Conservation (phyloP, 768 basidiomycete genomes). For the Myochromella boudieri region DNA sequence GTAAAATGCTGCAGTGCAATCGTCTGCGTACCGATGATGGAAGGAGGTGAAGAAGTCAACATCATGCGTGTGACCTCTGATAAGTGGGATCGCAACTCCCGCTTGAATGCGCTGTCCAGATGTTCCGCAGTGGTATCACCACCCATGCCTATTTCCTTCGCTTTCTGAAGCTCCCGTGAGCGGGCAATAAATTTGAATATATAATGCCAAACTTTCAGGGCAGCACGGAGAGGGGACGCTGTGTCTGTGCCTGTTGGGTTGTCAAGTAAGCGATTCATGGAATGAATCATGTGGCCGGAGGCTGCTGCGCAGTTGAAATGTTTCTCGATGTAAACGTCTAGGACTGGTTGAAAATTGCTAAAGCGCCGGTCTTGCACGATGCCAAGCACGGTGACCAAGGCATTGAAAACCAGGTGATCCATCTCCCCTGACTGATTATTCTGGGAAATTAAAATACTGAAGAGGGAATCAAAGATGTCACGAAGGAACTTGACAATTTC, state of each 20-base stretch:
- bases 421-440: constrained; percentile 76
- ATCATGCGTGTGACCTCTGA: constrained; percentile 86
- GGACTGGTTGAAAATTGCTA: constrained; percentile 90
- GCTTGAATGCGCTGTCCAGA: constrained; percentile 81
- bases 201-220: constrained; percentile 96
- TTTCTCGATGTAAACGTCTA: constrained; percentile 90
- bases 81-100: constrained; percentile 77
- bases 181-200: constrained; percentile 93
- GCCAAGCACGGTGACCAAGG: constrained; percentile 86
- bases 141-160: constrained; percentile 75
- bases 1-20: constrained; percentile 93
- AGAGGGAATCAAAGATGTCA: constrained; percentile 90
- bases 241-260: constrained; percentile 72
- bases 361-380: constrained; percentile 94
- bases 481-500: constrained; percentile 93
- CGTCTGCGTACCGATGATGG: constrained; percentile 96
- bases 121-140: constrained; percentile 84
- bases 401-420: constrained; percentile 86
- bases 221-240: constrained; percentile 79
- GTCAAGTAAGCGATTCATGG: constrained; percentile 80
- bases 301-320: constrained; percentile 84
- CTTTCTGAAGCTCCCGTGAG: constrained; percentile 86
- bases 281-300: constrained; percentile 80
- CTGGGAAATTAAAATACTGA: constrained; percentile 79
- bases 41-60: constrained; percentile 70